These are phyloP conservation scores for Gracilariopsis chorda DNA, from an alignment of 23 red algal genomes.

Conservation along the genomic window DNA sequence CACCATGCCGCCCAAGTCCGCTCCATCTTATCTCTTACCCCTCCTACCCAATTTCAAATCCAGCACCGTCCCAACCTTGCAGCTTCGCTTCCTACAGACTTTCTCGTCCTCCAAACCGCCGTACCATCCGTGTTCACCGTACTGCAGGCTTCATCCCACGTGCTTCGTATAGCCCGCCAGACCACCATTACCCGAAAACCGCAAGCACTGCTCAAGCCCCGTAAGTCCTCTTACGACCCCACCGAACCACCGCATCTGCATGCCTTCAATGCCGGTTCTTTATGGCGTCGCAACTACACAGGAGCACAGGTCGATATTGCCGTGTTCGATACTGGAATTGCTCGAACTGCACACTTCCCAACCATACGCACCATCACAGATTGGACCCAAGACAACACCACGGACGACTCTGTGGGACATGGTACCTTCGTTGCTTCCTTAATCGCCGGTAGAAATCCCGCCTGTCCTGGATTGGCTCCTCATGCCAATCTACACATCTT, in stretches of 20 bases:
- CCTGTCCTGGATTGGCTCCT: slow-evolving; percentile 85
- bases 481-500: slow-evolving; percentile 61
- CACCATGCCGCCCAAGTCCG: neutral
- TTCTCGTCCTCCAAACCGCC: slow-evolving; percentile 30
- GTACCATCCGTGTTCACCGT: neutral
- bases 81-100: slow-evolving; percentile 47
- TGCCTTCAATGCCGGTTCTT: slow-evolving; percentile 47
- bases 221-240: neutral
- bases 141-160: slow-evolving; percentile 11
- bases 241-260: slow-evolving; percentile 15
- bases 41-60: neutral
- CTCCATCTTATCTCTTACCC: neutral
- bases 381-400: slow-evolving; percentile 82
- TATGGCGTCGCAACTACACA: slow-evolving; percentile 55
- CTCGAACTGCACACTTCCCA: slow-evolving; percentile 1
- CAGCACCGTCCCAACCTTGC: slow-evolving; percentile 3
- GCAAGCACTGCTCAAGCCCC: slow-evolving; percentile 4
- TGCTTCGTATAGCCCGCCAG: slow-evolving; percentile 19
- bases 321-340: slow-evolving; percentile 85
- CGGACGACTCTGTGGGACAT: slow-evolving; percentile 76
- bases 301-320: slow-evolving; percentile 75
- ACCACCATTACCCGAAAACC: neutral
- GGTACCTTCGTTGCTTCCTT: slow-evolving; percentile 89
- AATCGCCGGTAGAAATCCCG: slow-evolving; percentile 65
- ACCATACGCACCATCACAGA: slow-evolving; percentile 38